Evolutionary conservation across 2,329 filamentous ascomycete genomes (phyloP).

Genomic region (Aspergillus cejpii): DNA sequence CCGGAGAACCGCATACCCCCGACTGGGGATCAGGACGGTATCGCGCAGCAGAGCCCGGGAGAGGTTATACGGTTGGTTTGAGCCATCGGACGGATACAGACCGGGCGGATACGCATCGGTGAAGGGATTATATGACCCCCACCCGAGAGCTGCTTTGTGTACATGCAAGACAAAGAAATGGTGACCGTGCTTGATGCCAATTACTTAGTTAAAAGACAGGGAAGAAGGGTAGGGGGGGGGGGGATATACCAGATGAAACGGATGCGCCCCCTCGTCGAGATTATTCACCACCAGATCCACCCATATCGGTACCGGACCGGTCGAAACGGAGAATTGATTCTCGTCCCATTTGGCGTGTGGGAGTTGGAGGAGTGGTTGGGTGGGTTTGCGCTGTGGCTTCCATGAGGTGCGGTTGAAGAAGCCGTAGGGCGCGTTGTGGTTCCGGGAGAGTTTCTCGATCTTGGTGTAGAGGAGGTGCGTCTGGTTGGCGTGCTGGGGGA

Average conservation of each 20-base stretch:
- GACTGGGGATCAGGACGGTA: constrained; percentile 49
- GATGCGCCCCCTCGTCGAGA: constrained; percentile 46
- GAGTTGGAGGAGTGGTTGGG: constrained; percentile 31
- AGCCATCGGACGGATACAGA: constrained; percentile 6
- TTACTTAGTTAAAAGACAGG: too few relatives aligned
- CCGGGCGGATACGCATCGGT: constrained; percentile 19
- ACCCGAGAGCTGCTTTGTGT: constrained; percentile 27
- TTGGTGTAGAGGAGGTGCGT: constrained; percentile 45
- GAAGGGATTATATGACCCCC: constrained; percentile 38
- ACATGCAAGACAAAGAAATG: constrained; percentile 31
- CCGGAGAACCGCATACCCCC: constrained; percentile 50
- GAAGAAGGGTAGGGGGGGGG: background rate
- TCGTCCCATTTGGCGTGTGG: constrained; percentile 36
- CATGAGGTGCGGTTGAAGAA: constrained; percentile 47
- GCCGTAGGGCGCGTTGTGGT: constrained; percentile 41
- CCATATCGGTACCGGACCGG: constrained; percentile 33
- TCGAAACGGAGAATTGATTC: constrained; percentile 37
- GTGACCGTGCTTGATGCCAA: constrained; percentile 38
- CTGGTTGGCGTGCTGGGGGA: constrained; percentile 31
- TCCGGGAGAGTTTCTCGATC: constrained; percentile 40
- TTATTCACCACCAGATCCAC: constrained; percentile 48
- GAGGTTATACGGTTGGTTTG: constrained; percentile 21
- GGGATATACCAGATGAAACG: constrained; percentile 44
- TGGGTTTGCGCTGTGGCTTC: constrained; percentile 34
- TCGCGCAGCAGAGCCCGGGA: constrained; percentile 45